Evolutionary conservation across 129 eudicot species (phyloP), one percentile per base, ranked within the genome.

Genomic region (Tanacetum coccineum): DNA sequence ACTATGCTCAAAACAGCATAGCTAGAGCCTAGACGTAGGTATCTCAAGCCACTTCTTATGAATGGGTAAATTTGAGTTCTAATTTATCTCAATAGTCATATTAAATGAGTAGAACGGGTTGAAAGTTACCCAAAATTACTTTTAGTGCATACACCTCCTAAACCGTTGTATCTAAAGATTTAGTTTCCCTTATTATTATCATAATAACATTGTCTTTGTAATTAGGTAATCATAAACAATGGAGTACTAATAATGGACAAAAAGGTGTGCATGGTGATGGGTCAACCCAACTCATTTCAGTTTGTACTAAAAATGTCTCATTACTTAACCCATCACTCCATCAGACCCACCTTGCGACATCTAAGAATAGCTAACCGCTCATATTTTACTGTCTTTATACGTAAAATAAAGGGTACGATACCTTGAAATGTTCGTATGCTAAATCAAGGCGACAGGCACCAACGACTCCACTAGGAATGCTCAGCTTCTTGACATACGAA

Each of bases 401-500:
- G 0, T 32, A 60, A n/a, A 6, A n/a, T n/a, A 36, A 60, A 4
- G 17, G 17, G 26, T 57, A 57, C 42, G 32, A 54, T 83, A 87
- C 98, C 96, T 91, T 87, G 77, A 91, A 91, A 81, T 87, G 91
- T 75, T 88, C 96, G 72, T 85, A 91, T 58, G 98, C 98, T 60
- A 87, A 71, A 80, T 87, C 96, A 75, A 91, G 98, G 70, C 91
- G 96, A 62, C 98, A 91, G 6, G 98, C 90, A 76, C 96, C 98
- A 78, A 91, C 98, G 19, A 91, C 88, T 17, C 94, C 96, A 50
- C 95, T 85, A 22, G 98, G 95, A 73, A 88, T 83, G 73, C 87
- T 88, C 70, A 91, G 89, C 74, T 68, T 77, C 61, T 85, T 87
- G 40, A 91, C 96, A 76, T 87, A 91, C 15, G 97, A 85, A 79